A percentile compares a stretch with the other conserved stretches of the same genome.
Conservation (phyloP, 768 basidiomycete genomes). For the Suillus sp. region DNA sequence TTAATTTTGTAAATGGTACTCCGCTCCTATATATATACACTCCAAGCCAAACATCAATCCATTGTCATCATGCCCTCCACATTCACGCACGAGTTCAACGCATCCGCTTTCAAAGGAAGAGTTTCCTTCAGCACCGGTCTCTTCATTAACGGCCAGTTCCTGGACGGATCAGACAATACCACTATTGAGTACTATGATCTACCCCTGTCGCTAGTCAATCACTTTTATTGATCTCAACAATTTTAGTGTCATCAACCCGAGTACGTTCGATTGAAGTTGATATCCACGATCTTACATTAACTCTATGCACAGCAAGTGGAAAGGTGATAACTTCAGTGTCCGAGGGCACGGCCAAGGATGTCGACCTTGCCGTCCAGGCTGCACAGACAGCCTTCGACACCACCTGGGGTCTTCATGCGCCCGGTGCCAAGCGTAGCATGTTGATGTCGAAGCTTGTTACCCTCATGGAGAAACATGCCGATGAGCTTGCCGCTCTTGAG, state of each 20-base stretch:
- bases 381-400: slow-evolving; percentile 64
- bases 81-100: slow-evolving; percentile 55
- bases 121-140: slow-evolving; percentile 62
- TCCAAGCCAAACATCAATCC: background rate
- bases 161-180: slow-evolving; percentile 54
- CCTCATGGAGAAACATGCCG: slow-evolving; percentile 60
- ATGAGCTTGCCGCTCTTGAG: slow-evolving; percentile 75
- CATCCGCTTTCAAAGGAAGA: slow-evolving; percentile 58
- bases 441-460: slow-evolving; percentile 65
- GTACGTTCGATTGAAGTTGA: slow-evolving; percentile 28
- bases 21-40: slow-evolving; percentile 26
- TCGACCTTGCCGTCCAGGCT: slow-evolving; percentile 73
- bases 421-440: slow-evolving; percentile 53
- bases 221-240: background rate
- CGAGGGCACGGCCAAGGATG: slow-evolving; percentile 66
- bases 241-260: slow-evolving; percentile 59
- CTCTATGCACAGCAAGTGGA: slow-evolving; percentile 54
- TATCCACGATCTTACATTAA: slow-evolving; percentile 13
- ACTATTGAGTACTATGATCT: slow-evolving; percentile 65
- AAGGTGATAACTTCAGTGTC: slow-evolving; percentile 58
- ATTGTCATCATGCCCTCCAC: slow-evolving; percentile 40
- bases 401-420: slow-evolving; percentile 65
- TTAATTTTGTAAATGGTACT: slow-evolving; percentile 5
- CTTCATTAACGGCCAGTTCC: slow-evolving; percentile 72
- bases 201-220: background rate